Evolutionary conservation across 495 filamentous ascomycete species (phyloP).

Genomic region (Penicillium fimorum): DNA sequence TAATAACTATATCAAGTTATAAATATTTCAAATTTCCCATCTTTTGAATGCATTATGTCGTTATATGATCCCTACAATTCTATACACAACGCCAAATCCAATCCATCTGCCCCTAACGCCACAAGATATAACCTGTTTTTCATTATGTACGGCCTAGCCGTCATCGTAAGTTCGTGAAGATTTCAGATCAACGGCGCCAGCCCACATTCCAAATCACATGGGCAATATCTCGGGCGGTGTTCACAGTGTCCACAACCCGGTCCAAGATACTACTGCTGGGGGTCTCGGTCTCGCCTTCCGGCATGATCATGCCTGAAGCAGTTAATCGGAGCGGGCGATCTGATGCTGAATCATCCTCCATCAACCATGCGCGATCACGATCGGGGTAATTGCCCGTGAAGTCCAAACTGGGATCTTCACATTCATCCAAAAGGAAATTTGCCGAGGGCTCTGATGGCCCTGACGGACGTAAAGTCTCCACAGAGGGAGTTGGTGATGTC

Average conservation of each 20-base stretch:
- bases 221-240: slow-evolving; percentile 92
- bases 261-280: slow-evolving; percentile 65
- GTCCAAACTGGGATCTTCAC: slow-evolving; percentile 56
- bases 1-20: not conserved
- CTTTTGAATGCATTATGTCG: not conserved
- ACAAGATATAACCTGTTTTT: not conserved
- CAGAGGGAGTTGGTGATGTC: slow-evolving; percentile 67
- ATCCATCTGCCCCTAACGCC: not conserved
- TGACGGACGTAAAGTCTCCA: slow-evolving; percentile 68
- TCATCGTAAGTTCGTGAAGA: slow-evolving; percentile 2
- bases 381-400: slow-evolving; percentile 33
- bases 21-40: no score
- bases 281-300: slow-evolving; percentile 67
- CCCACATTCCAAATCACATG: slow-evolving; percentile 99
- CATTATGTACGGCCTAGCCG: slow-evolving; percentile 7
- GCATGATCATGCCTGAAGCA: slow-evolving; percentile 82
- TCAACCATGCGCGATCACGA: slow-evolving; percentile 37
- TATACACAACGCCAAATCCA: not conserved
- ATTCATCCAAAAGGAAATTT: slow-evolving; percentile 71
- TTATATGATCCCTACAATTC: not conserved
- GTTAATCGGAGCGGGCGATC: slow-evolving; percentile 62
- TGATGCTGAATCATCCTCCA: slow-evolving; percentile 30
- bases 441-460: slow-evolving; percentile 59
- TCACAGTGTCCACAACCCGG: slow-evolving; percentile 87
- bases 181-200: slow-evolving; percentile 65